Evolutionary conservation across 1,284 basidiomycete genomes (phyloP).

Genomic region (Ganoderma sp.): DNA sequence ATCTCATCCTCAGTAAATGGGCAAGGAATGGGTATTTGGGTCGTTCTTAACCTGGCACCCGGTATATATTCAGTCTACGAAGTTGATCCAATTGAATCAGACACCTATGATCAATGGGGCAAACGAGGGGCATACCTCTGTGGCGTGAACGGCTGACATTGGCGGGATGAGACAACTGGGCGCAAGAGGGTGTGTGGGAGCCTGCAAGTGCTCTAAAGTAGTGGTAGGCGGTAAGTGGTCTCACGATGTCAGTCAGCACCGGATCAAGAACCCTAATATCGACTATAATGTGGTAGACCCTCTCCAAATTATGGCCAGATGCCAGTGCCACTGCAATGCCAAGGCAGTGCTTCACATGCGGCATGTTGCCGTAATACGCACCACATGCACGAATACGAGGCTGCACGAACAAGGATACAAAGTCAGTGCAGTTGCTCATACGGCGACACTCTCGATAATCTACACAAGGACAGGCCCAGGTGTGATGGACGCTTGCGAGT

Average conservation of each 20-base stretch:
- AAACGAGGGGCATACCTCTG: conserved; percentile 1
- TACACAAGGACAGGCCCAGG: conserved; percentile 7
- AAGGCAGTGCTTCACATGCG: background rate
- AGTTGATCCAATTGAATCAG: background rate
- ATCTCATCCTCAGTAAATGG: conserved; percentile 14
- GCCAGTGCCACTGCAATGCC: background rate
- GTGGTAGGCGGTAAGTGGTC: background rate
- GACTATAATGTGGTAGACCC: background rate
- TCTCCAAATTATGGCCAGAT: background rate
- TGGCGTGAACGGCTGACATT: background rate
- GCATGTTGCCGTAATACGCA: background rate
- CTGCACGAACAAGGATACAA: conserved; percentile 3
- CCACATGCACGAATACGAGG: background rate
- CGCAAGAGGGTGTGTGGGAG: background rate
- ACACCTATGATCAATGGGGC: background rate
- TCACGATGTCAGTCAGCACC: conserved; percentile 7
- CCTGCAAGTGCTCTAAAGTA: background rate
- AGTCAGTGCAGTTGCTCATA: background rate
- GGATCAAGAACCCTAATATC: background rate
- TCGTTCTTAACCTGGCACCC: conserved; percentile 3
- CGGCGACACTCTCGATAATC: background rate
- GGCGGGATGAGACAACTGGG: background rate
- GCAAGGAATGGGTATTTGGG: conserved; percentile 12
- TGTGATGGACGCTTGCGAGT: conserved; percentile 26
- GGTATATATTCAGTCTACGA: conserved; percentile 9